Base-by-base conservation (phyloP, 2,329 filamentous ascomycete genomes). In the Alternaria brassicae region DNA sequence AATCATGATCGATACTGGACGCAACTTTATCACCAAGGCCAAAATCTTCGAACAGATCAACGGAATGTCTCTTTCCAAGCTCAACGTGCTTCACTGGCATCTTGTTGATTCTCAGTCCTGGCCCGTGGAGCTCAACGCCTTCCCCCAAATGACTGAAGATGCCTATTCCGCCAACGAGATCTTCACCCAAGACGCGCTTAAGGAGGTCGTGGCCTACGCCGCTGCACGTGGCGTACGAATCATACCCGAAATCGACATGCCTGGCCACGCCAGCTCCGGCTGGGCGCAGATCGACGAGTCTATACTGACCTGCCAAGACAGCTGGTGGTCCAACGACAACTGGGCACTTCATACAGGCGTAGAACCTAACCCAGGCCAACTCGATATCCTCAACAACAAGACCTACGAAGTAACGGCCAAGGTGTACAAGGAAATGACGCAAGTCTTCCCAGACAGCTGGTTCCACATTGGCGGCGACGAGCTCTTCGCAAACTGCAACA, bases 201-300 rank as follows among this genome's bases (percentile, higher is more conserved):
- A 72, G 17, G 73, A 74, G 3, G 72, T 86, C 49, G 79, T 86
- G 50, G 68, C 71, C 12, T 86, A 85, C 62, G 84, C 82, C 15
- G 78, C 82, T 36, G 81, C 82, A 32, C 85, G 85, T 17, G 86
- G 82, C 56, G 80, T 88, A n/a, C 84, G 86, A 54, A 79, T 88
- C 55, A 79, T 88, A 32, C 84, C 86, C n/a, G 86, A 88, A 66
- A 82, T 87, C 40, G 86, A 88, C 70, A 87, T 87, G 84, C 86
- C 86, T 6, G 84, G 85, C 45, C 86, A 88, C 69, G 81, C 84
- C 6, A 78, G 80, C 28, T 81, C 83, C 0, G 84, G 84, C 28
- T 86, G 84, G 84, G 79, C 83, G 53, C 84, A 85, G 60, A 78
- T 88, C 6, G 84, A 87, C 59, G 79, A 84, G 23, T 78, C 81